A percentile compares a stretch with the other conserved stretches of the same genome.
Conservation (phyloP, 805 yeast genomes). For the Wickerhamomyces canadensis region DNA sequence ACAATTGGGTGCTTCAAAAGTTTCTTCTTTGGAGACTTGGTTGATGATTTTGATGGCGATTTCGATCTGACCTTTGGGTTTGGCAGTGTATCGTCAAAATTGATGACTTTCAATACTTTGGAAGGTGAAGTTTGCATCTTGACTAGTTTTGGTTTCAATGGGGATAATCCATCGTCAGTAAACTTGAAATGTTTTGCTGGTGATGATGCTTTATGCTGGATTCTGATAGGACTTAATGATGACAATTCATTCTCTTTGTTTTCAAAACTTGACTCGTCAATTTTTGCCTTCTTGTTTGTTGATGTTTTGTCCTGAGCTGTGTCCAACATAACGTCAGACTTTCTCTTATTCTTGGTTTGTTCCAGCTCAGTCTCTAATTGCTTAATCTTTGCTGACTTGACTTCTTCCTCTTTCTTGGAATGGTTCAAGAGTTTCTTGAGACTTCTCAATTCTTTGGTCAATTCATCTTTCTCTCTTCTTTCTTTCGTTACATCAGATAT, state of each 20-base stretch:
- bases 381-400: slow-evolving; percentile 8
- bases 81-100: slow-evolving; percentile 8
- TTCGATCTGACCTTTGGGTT: slow-evolving; percentile 10
- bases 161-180: neutral
- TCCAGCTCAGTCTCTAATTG: slow-evolving; percentile 7
- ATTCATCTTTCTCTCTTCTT: slow-evolving; percentile 2
- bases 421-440: slow-evolving; percentile 1
- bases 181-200: slow-evolving; percentile 2
- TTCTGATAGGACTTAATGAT: slow-evolving; percentile 14
- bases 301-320: slow-evolving; percentile 1
- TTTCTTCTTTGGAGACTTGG: slow-evolving; percentile 13
- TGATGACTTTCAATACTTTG: slow-evolving; percentile 12
- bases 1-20: slow-evolving; percentile 6
- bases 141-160: neutral
- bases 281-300: slow-evolving; percentile 10
- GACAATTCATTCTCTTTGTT: slow-evolving; percentile 9
- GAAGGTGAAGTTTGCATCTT: slow-evolving; percentile 9
- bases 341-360: slow-evolving; percentile 13
- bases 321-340: slow-evolving; percentile 6
- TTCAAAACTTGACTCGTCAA: slow-evolving; percentile 9
- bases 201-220: slow-evolving; percentile 3
- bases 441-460: neutral
- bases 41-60: slow-evolving; percentile 11
- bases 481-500: slow-evolving; percentile 2
- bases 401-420: neutral